Percentiles rank a stretch among this genome's conserved stretches.
Conservation (phyloP, 73 alveolate genomes). For the Tetrahymena borealis region DNA sequence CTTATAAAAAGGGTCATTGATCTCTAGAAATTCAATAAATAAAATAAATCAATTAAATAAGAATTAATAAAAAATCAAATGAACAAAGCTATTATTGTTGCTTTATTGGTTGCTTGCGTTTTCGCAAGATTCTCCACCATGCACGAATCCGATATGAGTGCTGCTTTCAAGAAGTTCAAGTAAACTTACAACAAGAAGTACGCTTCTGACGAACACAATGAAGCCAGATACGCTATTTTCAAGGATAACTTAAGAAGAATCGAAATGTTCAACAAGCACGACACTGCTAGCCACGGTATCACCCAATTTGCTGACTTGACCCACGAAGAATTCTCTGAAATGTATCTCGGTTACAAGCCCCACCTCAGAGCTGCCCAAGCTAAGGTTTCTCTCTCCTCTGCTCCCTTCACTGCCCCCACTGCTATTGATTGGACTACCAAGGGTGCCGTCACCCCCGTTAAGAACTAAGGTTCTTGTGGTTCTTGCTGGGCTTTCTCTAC, state of each 20-base stretch:
- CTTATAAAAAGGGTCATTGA: background rate
- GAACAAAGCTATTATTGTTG: background rate
- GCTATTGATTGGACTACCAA: constrained; percentile 53
- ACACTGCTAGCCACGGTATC: constrained; percentile 15
- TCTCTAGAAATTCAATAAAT: background rate
- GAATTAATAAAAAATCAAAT: background rate
- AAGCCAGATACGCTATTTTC: background rate
- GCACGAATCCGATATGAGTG: background rate
- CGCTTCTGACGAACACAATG: background rate
- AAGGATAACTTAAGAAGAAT: background rate
- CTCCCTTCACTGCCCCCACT: background rate
- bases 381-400: background rate
- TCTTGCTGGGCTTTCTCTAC: constrained; percentile 34
- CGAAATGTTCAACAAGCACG: background rate
- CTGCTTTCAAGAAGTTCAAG: background rate
- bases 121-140: background rate
- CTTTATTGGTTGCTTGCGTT: background rate
- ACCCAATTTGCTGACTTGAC: constrained; percentile 50
- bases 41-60: background rate
- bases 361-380: background rate
- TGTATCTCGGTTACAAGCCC: constrained; percentile 22
- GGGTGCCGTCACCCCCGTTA: constrained; percentile 71
- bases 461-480: constrained; percentile 26
- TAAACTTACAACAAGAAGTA: background rate
- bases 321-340: constrained; percentile 45